Evolutionary conservation across 2,329 filamentous ascomycete species (phyloP).

Genomic region (Pyrenochaeta sp.): DNA sequence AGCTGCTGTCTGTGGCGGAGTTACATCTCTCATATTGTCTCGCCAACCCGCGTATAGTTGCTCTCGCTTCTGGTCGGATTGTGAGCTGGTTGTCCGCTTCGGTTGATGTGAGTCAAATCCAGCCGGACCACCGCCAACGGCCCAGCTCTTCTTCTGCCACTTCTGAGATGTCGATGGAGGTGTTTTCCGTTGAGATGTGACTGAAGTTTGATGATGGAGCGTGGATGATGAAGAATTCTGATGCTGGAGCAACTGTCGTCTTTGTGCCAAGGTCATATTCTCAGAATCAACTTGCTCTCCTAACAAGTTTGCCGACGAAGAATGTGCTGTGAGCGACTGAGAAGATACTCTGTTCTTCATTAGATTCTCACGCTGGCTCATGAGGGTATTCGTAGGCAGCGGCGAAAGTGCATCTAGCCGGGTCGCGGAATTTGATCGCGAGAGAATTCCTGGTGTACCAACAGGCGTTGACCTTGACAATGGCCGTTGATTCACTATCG

Average conservation of each 20-base stretch:
- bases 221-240: conserved; percentile 26
- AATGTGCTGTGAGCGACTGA: conserved; percentile 45
- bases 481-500: conserved; percentile 19
- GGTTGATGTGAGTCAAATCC: conserved; percentile 51
- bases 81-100: conserved; percentile 31
- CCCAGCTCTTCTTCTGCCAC: conserved; percentile 39
- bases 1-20: conserved; percentile 25
- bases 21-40: conserved; percentile 38
- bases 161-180: conserved; percentile 39
- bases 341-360: conserved; percentile 52
- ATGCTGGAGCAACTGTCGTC: conserved; percentile 52
- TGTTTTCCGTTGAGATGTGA: conserved; percentile 16
- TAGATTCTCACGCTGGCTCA: conserved; percentile 63
- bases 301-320: conserved; percentile 36
- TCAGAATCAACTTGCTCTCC: conserved; percentile 56
- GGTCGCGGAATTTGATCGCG: conserved; percentile 28
- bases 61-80: conserved; percentile 42
- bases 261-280: conserved; percentile 74
- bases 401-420: conserved; percentile 27
- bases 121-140: conserved; percentile 25
- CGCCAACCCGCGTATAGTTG: conserved; percentile 46
- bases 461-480: conserved; percentile 28
- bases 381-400: conserved; percentile 55
- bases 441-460: conserved; percentile 19
- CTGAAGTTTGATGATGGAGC: conserved; percentile 17